These are phyloP conservation scores for Hapsidospora chrysogenum DNA, from an alignment of 495 filamentous ascomycete species.

Conservation along the genomic window DNA sequence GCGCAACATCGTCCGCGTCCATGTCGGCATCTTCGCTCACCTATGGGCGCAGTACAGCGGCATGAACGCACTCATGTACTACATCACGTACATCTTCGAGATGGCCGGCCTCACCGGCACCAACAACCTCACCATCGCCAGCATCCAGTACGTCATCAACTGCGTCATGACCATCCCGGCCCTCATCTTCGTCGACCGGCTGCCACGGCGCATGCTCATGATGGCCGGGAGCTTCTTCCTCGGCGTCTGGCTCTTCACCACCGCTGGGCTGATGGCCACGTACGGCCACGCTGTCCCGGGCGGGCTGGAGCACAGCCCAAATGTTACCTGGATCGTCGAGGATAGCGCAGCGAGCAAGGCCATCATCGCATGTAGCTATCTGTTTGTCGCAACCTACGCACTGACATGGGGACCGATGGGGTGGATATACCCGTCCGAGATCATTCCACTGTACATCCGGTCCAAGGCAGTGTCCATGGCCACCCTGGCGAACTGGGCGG, in stretches of 20 bases:
- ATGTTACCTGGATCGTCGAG: conserved; percentile 1
- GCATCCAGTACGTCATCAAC: conserved; percentile 68
- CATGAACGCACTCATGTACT: conserved; percentile 59
- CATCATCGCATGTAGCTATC: conserved; percentile 68
- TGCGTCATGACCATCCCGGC: conserved; percentile 54
- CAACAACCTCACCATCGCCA: conserved; percentile 46
- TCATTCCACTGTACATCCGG: conserved; percentile 57
- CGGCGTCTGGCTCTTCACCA: conserved; percentile 42
- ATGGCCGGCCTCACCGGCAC: conserved; percentile 20
- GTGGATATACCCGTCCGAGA: conserved; percentile 71
- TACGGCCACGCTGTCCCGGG: conserved; percentile 4
- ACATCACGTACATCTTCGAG: conserved; percentile 52
- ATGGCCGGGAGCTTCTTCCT: conserved; percentile 38
- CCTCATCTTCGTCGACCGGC: conserved; percentile 39
- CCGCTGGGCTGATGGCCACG: conserved; percentile 36
- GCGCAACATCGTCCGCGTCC: conserved; percentile 49
- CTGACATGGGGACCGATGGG: conserved; percentile 66
- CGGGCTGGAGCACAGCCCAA: neutral
- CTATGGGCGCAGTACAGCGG: conserved; percentile 62
- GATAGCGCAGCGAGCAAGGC: conserved; percentile 15
- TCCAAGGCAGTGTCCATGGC: conserved; percentile 47
- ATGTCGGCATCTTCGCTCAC: conserved; percentile 56
- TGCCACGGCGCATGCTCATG: conserved; percentile 34
- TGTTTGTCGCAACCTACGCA: conserved; percentile 58
- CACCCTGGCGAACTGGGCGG: conserved; percentile 55